These are phyloP conservation scores for Skeletonema grethae DNA, from an alignment of 108 stramenopile species.

Conservation along the genomic window DNA sequence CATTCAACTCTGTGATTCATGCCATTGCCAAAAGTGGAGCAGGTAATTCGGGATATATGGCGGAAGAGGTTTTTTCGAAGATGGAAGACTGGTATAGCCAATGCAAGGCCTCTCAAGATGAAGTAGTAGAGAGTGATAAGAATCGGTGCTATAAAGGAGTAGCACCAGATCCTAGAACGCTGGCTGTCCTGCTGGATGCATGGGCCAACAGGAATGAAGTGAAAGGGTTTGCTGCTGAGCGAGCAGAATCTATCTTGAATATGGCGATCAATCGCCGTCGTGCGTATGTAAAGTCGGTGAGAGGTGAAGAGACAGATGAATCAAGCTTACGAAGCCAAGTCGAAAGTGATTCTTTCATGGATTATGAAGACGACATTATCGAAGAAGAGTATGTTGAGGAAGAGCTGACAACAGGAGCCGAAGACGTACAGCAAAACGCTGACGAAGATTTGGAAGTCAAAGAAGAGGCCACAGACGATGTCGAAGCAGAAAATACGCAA, in stretches of 20 bases:
- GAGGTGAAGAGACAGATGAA: slow-evolving; percentile 6
- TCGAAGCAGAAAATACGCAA: neutral
- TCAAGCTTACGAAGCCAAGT: neutral
- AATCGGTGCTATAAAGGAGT: slow-evolving; percentile 20
- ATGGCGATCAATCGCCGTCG: slow-evolving; percentile 22
- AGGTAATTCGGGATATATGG: slow-evolving; percentile 42
- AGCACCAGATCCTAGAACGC: slow-evolving; percentile 46
- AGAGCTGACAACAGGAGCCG: slow-evolving; percentile 7
- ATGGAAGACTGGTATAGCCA: slow-evolving; percentile 51
- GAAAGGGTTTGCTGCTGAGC: slow-evolving; percentile 24
- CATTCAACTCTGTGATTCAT: slow-evolving; percentile 58
- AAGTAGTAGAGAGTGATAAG: neutral
- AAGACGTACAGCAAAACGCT: neutral
- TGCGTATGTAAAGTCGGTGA: slow-evolving; percentile 20
- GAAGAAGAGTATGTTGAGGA: slow-evolving; percentile 15
- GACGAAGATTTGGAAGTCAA: slow-evolving; percentile 3
- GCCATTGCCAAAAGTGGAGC: slow-evolving; percentile 55
- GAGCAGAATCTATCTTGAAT: slow-evolving; percentile 28
- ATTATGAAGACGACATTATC: slow-evolving; percentile 3
- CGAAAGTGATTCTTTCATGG: slow-evolving; percentile 6
- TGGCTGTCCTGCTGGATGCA: slow-evolving; percentile 54
- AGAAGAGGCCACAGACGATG: neutral
- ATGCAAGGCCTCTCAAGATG: slow-evolving; percentile 13
- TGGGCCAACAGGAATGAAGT: slow-evolving; percentile 34
- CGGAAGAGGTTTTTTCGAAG: slow-evolving; percentile 38